Evolutionary conservation across 176 grass and related monocot species (phyloP), one percentile per base, ranked within the genome.

Genomic region (Saccharum officinarum): DNA sequence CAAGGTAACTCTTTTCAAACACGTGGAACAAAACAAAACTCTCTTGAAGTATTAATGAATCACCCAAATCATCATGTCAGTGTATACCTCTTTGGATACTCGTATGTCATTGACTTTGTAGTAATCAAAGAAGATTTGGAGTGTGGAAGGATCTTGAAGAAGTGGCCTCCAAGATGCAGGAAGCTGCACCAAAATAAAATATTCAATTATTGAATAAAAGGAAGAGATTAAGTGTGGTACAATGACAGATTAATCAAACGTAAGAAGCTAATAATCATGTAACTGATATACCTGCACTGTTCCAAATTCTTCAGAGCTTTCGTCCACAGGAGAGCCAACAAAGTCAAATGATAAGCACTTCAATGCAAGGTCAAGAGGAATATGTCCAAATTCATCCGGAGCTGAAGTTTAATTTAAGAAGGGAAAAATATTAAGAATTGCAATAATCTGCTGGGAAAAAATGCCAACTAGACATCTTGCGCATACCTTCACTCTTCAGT

Each of bases 261-360:
- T 39, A 63, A 37, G 25, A 86, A 86, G 67, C 15, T 73, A 88
- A 71, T 11, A 88, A 74, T 66, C 67, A 67, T 72, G 54, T 36
- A 73, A 76, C 38, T 41, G 67, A 77, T 80, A 87, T 90, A 94
- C 97, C 94, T 99, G 97, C 16, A 99, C 94, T 7, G 97, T 94
- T 73, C 97, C 97, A 92, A 99, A 99, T 80, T 99, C 97, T 73
- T 99, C 97, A 72, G 97, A 99, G 76, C 97, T 99, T 95, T 99
- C 97, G 66, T 99, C 97, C 72, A 99, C 84, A 47, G 97, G 92
- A 85, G 92, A 96, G 74, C 97, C 97, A 86, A 97, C 90, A 83
- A 99, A 99, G 70, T 99, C 97, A 83, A 91, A 99, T 80, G 97
- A 99, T 87, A 99, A 92, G 84, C 97, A 99, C 86, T 84, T 94